These are phyloP conservation scores for Arabidopsis hybrid DNA, from an alignment of 441 rosid species.

Conservation along the genomic window DNA sequence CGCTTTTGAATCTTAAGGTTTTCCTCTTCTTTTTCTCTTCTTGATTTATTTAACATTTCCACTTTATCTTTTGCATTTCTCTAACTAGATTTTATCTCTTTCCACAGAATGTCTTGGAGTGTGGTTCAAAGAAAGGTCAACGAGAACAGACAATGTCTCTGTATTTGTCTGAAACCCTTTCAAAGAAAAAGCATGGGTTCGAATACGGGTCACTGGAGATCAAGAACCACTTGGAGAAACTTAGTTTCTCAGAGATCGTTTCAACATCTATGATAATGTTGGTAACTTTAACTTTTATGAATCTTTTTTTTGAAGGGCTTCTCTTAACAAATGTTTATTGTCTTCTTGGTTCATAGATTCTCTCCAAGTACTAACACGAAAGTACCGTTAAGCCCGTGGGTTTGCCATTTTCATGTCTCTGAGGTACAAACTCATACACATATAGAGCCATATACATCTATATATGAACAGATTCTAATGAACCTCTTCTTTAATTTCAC, in stretches of 20 bases:
- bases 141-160: conserved; percentile 68
- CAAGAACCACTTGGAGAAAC: conserved; percentile 83
- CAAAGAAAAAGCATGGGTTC: conserved; percentile 81
- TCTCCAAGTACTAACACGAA: conserved; percentile 53
- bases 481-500: conserved; percentile 42
- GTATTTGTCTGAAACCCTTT: conserved; percentile 79
- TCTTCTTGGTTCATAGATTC: conserved; percentile 54
- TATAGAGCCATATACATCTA: background rate
- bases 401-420: conserved; percentile 82
- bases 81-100: background rate
- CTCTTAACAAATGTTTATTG: conserved; percentile 40
- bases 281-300: conserved; percentile 40
- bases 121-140: conserved; percentile 75
- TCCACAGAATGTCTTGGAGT: conserved; percentile 83
- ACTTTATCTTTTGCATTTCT: background rate
- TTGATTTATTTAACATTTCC: background rate
- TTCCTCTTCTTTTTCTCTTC: conserved; percentile 40
- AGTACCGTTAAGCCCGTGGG: conserved; percentile 72
- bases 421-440: conserved; percentile 56
- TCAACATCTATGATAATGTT: conserved; percentile 79
- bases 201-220: conserved; percentile 84
- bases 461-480: conserved; percentile 34
- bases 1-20: conserved; percentile 92
- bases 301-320: conserved; percentile 17
- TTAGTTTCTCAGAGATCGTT: conserved; percentile 75